Percentiles rank a stretch among this genome's conserved stretches.
phyloP scores from a whole-genome alignment of 345 rosid species.

The Kernera saxatilis region DNA sequence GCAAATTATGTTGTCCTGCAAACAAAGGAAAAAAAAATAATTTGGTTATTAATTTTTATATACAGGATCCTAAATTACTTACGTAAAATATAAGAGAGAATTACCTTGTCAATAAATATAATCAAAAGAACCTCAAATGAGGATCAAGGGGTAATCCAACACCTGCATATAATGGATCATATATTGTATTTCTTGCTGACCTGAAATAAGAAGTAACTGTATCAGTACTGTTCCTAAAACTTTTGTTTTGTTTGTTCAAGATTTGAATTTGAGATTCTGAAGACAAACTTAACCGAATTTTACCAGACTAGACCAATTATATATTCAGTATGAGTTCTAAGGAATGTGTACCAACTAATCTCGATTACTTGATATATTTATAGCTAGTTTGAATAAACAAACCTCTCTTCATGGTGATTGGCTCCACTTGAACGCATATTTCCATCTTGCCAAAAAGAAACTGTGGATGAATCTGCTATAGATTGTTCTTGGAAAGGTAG shows the following conservation, averaged over 20 bases:
- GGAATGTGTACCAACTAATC: background rate
- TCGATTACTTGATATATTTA: background rate
- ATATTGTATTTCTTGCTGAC: background rate
- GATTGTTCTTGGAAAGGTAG: slow-evolving; percentile 4
- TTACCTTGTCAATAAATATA: background rate
- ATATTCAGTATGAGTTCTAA: background rate
- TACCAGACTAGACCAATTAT: background rate
- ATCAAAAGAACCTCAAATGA: slow-evolving; percentile 9
- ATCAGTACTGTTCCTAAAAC: background rate
- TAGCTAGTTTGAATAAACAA: background rate
- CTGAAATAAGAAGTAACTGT: slow-evolving; percentile 8
- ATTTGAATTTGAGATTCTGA: background rate
- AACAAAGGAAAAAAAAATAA: background rate
- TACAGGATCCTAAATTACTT: background rate
- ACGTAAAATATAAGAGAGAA: background rate
- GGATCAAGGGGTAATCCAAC: slow-evolving; percentile 23
- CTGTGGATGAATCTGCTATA: background rate
- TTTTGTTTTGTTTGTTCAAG: background rate
- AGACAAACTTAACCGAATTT: background rate
- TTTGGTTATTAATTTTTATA: background rate
- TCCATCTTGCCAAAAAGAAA: background rate
- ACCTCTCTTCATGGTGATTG: slow-evolving; percentile 9
- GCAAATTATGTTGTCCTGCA: background rate
- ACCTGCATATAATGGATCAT: slow-evolving; percentile 14
- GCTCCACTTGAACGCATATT: background rate